Base-by-base conservation (phyloP, 345 rosid species). In the Capsella bursapastoris region DNA sequence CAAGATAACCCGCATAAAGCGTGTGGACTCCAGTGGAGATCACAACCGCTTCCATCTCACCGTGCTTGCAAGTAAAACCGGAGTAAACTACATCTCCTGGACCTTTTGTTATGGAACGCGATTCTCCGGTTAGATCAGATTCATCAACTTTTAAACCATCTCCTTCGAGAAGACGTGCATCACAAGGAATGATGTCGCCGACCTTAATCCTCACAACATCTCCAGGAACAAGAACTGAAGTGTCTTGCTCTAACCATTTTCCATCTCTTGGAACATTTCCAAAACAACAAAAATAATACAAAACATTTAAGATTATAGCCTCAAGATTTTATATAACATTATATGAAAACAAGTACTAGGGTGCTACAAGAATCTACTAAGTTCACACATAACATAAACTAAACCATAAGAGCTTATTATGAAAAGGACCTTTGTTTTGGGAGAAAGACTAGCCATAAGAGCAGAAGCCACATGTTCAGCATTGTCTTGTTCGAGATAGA, bases 381-480 rank as follows among this genome's bases (percentile, higher is more conserved):
- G 18, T 18, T 18, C 18, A 18, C 0, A 18, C 18, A 18, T 18
- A 18, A 22, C 25, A 22, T 22, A 22, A 22, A 22, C 25, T 22
- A 22, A 22, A 22, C 25, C 25, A 18, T 18, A 18, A 18, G 18
- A 18, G 18, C n/a, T 66, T 40, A 9, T 22, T 49, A 49, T 27
- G 12, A 5, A 37, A 6, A 44, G 2, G 22, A 87, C 97, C 90
- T 89, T 90, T 1, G 97, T 84, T 69, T 88, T 86, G 8, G 91
- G 96, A 51, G 79, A 73, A 61, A 68, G 79, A 31, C 69, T 56
- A 51, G 79, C 91, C 93, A 88, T 88, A 22, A 88, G 88, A 73
- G 89, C 87, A 38, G 91, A 90, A 27, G 90, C 91, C 47, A 89
- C 93, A 63, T 84, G 87, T 7, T 89, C 94, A 5, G 94, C 97